A percentile compares a stretch with the other conserved stretches of the same genome.
Conservation (phyloP, 2,329 filamentous ascomycete genomes). For the Penicillium sp. region DNA sequence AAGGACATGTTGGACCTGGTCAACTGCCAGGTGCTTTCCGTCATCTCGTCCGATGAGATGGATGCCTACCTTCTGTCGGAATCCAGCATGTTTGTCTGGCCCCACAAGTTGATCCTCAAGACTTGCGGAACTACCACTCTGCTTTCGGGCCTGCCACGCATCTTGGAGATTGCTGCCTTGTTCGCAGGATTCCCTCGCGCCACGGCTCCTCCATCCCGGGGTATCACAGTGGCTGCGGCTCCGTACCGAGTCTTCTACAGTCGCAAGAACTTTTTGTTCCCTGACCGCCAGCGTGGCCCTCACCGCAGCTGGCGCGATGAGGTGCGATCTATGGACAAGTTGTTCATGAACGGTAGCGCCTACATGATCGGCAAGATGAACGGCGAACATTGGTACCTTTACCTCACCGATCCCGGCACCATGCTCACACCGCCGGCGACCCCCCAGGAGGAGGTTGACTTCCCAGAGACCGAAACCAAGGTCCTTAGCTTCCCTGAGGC, state of each 20-base stretch:
- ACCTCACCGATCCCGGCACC: slow-evolving; percentile 83
- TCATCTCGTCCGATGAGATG: slow-evolving; percentile 87
- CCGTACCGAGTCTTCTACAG: slow-evolving; percentile 98
- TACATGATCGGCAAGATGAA: slow-evolving; percentile 99
- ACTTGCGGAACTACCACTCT: slow-evolving; percentile 96
- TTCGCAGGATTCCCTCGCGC: slow-evolving; percentile 86
- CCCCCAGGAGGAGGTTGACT: slow-evolving; percentile 53
- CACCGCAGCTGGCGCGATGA: slow-evolving; percentile 98
- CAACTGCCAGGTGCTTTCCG: slow-evolving; percentile 96
- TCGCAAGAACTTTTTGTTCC: slow-evolving; percentile 96
- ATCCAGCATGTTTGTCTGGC: slow-evolving; percentile 99
- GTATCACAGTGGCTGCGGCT: slow-evolving; percentile 71
- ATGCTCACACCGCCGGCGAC: slow-evolving; percentile 77
- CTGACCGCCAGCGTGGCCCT: slow-evolving; percentile 86
- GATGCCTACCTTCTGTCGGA: slow-evolving; percentile 97
- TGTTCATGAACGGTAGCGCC: slow-evolving; percentile 87
- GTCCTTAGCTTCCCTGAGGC: slow-evolving; percentile 52
- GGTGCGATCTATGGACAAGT: slow-evolving; percentile 84
- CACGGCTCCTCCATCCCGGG: slow-evolving; percentile 61
- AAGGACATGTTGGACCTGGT: slow-evolving; percentile 96
- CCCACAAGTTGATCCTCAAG: slow-evolving; percentile 98
- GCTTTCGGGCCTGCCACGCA: slow-evolving; percentile 79
- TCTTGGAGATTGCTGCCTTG: slow-evolving; percentile 84
- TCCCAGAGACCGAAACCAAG: slow-evolving; percentile 56
- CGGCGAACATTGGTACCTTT: slow-evolving; percentile 98